Evolutionary conservation across 805 yeast genomes (phyloP).

Genomic region (Jamesozyma piceae): DNA sequence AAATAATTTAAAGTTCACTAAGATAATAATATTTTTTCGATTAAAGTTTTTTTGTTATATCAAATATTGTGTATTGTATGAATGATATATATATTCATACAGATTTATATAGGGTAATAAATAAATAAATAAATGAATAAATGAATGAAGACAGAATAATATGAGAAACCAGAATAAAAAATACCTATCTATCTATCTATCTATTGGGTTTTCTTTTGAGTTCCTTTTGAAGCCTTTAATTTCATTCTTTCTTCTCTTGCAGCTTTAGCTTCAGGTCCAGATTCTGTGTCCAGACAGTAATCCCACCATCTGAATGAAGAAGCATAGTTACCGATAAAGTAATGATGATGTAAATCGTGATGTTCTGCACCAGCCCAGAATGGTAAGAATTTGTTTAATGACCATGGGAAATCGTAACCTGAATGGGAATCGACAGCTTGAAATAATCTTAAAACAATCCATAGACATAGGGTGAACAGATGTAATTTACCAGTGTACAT

Average conservation of each 20-base stretch:
- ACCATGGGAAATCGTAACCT: conserved; percentile 97
- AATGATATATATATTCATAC: not conserved
- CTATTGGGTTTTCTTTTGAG: conserved; percentile 21
- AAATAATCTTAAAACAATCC: conserved; percentile 82
- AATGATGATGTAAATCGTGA: conserved; percentile 95
- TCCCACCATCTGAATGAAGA: conserved; percentile 97
- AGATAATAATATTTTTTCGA: no score
- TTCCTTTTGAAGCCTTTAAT: conserved; percentile 42
- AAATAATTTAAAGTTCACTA: no score
- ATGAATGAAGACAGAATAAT: no score
- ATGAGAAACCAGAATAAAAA: no score
- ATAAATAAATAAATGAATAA: not conserved
- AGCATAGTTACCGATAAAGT: conserved; percentile 91
- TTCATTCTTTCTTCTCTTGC: conserved; percentile 61
- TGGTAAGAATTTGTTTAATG: conserved; percentile 83
- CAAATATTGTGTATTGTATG: not conserved
- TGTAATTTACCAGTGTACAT: conserved; percentile 69
- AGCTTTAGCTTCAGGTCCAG: conserved; percentile 71
- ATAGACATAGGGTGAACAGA: conserved; percentile 75
- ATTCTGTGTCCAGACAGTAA: conserved; percentile 75
- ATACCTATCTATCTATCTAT: not conserved
- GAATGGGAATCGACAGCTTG: conserved; percentile 98
- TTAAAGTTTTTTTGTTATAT: not conserved
- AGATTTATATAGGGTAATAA: not conserved
- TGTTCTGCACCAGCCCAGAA: conserved; percentile 99